Percentiles rank a stretch among this genome's conserved stretches.
These are phyloP conservation scores for Carex scoparia DNA, from an alignment of 176 grass and related monocot species.

Conservation along the genomic window DNA sequence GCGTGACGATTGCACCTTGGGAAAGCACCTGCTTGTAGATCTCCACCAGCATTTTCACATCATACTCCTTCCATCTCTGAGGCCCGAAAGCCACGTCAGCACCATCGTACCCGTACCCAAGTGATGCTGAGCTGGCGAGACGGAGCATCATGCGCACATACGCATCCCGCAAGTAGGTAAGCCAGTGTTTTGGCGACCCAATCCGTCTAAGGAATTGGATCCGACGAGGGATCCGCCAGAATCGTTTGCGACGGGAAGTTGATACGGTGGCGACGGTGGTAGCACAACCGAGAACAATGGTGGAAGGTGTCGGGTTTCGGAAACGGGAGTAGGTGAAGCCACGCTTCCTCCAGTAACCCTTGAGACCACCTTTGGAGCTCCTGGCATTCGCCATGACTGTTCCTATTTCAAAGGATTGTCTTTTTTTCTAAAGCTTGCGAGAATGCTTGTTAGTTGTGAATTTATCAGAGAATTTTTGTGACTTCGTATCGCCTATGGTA, in stretches of 20 bases:
- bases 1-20: slow-evolving; percentile 7
- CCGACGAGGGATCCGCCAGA: slow-evolving; percentile 35
- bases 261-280: neutral
- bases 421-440: neutral
- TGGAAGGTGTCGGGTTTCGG: slow-evolving; percentile 25
- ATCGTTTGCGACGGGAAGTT: neutral
- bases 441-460: too few species aligned
- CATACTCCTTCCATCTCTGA: slow-evolving; percentile 46
- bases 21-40: slow-evolving; percentile 49
- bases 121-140: slow-evolving; percentile 36
- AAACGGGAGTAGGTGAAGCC: slow-evolving; percentile 37
- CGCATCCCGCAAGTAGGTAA: slow-evolving; percentile 43
- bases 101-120: slow-evolving; percentile 14
- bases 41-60: slow-evolving; percentile 55
- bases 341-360: slow-evolving; percentile 55
- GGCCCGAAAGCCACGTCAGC: slow-evolving; percentile 26
- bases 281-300: slow-evolving; percentile 29
- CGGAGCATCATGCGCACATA: slow-evolving; percentile 70
- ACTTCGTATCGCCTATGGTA: too few species aligned
- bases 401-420: neutral
- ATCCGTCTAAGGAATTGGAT: slow-evolving; percentile 35
- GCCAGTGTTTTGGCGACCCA: slow-evolving; percentile 34
- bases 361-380: slow-evolving; percentile 42
- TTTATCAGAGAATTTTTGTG: too few species aligned
- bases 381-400: slow-evolving; percentile 22